Evolutionary conservation across 2,329 filamentous ascomycete genomes (phyloP).

Genomic region (Aspergillus fumigatiaffinis): DNA sequence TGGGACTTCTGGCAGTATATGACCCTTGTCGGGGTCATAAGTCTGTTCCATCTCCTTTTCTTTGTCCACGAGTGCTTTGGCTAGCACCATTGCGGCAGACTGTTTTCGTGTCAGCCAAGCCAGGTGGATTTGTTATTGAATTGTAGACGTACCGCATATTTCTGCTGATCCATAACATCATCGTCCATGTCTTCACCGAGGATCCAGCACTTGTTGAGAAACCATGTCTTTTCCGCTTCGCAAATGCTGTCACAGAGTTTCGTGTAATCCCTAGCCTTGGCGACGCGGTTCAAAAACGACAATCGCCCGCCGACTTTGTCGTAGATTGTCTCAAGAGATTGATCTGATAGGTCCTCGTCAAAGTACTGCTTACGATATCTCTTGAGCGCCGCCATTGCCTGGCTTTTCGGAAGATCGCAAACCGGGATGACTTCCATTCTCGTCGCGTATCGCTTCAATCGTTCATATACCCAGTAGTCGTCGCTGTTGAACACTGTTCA

Average conservation of each 20-base stretch:
- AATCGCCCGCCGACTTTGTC: constrained; percentile 81
- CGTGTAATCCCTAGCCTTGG: constrained; percentile 79
- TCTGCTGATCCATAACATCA: constrained; percentile 97
- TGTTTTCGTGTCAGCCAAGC: constrained; percentile 32
- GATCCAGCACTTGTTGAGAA: constrained; percentile 75
- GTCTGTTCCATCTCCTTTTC: constrained; percentile 60
- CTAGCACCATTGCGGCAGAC: constrained; percentile 90
- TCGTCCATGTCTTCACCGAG: constrained; percentile 79
- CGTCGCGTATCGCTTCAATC: constrained; percentile 85
- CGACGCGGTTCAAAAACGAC: constrained; percentile 83
- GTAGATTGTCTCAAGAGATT: constrained; percentile 72
- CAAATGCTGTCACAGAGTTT: constrained; percentile 70
- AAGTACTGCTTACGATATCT: constrained; percentile 81
- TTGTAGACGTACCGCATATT: constrained; percentile 69
- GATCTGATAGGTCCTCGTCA: constrained; percentile 50
- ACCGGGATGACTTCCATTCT: constrained; percentile 92
- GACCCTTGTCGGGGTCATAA: constrained; percentile 64
- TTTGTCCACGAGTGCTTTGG: constrained; percentile 81
- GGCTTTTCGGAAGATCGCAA: constrained; percentile 71
- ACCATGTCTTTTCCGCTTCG: constrained; percentile 70
- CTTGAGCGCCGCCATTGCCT: constrained; percentile 71
- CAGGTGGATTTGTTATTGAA: neutral
- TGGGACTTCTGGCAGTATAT: constrained; percentile 74
- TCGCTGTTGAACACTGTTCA: constrained; percentile 84
- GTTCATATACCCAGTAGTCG: constrained; percentile 98